A percentile compares a stretch with the other conserved stretches of the same genome.
These are phyloP conservation scores for Bolboschoenoplectus hybrid DNA, from an alignment of 202 grass and related monocot species.

Conservation along the genomic window DNA sequence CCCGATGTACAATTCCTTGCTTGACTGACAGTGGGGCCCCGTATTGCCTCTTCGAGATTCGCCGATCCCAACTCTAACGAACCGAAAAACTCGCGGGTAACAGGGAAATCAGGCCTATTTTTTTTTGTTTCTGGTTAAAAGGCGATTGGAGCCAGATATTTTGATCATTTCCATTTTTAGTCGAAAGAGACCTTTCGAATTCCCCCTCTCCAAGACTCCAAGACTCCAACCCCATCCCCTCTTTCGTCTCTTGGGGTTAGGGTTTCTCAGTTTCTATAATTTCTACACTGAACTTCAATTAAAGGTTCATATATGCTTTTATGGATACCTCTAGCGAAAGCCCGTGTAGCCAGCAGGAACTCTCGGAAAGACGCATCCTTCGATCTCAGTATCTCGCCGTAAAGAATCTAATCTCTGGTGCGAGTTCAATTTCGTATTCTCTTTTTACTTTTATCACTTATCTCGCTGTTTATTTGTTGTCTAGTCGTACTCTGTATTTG, in stretches of 20 bases:
- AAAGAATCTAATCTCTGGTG: conserved; percentile 47
- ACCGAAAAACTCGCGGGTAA: background rate
- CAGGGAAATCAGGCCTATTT: background rate
- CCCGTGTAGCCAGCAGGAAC: conserved; percentile 11
- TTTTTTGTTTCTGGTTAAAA: background rate
- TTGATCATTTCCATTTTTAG: conserved; percentile 6
- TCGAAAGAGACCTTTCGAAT: background rate
- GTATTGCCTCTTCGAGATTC: background rate
- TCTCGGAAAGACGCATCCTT: conserved; percentile 36
- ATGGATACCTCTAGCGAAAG: conserved; percentile 32
- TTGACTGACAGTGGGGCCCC: background rate
- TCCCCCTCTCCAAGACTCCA: background rate
- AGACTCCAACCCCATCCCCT: background rate
- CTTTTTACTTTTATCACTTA: background rate
- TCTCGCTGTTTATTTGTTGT: background rate
- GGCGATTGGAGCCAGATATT: background rate
- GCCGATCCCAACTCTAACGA: conserved; percentile 13
- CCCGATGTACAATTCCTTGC: background rate
- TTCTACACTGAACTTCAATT: background rate
- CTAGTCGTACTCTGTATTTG: conserved; percentile 15
- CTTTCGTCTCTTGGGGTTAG: conserved; percentile 25
- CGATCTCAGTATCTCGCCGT: conserved; percentile 47
- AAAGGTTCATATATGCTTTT: background rate
- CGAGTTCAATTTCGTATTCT: conserved; percentile 20
- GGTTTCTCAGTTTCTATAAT: conserved; percentile 32